Percentiles rank a stretch among this genome's conserved stretches.
These are phyloP conservation scores for Metschnikowia proteae DNA, from an alignment of 805 yeast species.

Conservation along the genomic window DNA sequence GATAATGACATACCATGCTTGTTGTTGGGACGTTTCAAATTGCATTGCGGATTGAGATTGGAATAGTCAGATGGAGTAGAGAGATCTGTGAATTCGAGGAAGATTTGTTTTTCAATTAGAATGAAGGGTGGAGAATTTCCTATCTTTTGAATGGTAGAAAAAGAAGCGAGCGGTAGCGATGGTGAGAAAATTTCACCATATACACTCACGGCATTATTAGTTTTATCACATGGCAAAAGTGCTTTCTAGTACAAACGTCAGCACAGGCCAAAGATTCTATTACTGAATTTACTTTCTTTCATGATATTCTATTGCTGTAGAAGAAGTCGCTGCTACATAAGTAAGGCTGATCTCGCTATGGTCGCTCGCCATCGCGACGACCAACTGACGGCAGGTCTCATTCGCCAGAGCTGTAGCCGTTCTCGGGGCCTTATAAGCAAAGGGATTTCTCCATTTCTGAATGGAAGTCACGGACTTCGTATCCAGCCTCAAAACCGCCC, in stretches of 20 bases:
- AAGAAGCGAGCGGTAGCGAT: slow-evolving; percentile 5
- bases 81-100: slow-evolving; percentile 1
- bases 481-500: slow-evolving; percentile 46
- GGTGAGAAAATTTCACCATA: slow-evolving; percentile 5
- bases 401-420: neutral
- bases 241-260: neutral
- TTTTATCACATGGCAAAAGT: neutral
- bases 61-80: neutral
- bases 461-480: slow-evolving; percentile 55
- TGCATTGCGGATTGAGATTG: slow-evolving; percentile 5
- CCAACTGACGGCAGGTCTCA: neutral
- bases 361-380: neutral
- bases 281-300: neutral
- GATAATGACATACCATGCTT: slow-evolving; percentile 13
- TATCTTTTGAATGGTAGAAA: neutral
- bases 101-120: neutral
- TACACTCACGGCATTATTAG: neutral
- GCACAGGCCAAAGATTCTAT: too few relatives aligned
- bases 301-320: neutral
- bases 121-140: neutral
- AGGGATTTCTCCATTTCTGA: slow-evolving; percentile 65
- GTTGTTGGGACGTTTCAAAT: slow-evolving; percentile 14
- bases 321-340: neutral
- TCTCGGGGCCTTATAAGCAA: slow-evolving; percentile 36
- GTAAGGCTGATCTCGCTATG: neutral